phyloP scores from a whole-genome alignment of 352 stramenopile genomes.

The Hyaloperonospora arabidopsidis region DNA sequence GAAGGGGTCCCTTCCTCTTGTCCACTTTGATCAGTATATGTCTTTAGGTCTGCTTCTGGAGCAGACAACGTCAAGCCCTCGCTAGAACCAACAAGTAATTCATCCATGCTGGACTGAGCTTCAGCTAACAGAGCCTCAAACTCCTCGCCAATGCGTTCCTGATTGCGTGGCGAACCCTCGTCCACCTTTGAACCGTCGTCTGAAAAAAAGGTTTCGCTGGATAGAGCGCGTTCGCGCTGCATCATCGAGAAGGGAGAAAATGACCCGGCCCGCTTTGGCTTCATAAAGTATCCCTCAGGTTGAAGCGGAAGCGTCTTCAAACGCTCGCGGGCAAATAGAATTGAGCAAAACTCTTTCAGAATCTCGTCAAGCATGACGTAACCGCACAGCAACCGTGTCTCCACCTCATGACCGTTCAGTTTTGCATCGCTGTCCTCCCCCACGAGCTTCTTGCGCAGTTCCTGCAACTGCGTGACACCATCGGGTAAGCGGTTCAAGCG shows the following conservation, averaged over 20 bases:
- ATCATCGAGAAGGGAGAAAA: conserved; percentile 22
- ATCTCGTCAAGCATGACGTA: conserved; percentile 83
- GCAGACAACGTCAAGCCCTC: conserved; percentile 5
- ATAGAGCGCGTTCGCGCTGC: conserved; percentile 22
- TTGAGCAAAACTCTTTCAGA: conserved; percentile 76
- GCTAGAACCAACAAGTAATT: conserved; percentile 27
- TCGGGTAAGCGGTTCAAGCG: conserved; percentile 58
- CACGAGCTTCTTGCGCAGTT: conserved; percentile 57
- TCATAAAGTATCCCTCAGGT: conserved; percentile 77
- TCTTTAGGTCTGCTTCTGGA: conserved; percentile 24
- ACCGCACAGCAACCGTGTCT: conserved; percentile 56
- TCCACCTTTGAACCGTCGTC: conserved; percentile 36
- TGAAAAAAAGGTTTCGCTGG: conserved; percentile 38
- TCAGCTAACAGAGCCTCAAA: conserved; percentile 64
- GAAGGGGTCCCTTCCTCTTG: conserved; percentile 1
- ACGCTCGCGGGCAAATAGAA: conserved; percentile 69
- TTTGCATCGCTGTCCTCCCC: conserved; percentile 57
- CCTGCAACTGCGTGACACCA: conserved; percentile 32
- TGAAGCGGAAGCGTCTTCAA: conserved; percentile 68
- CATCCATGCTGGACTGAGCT: conserved; percentile 66
- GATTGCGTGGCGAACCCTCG: conserved; percentile 16
- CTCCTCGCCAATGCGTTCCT: conserved; percentile 50
- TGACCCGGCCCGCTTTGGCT: conserved; percentile 41
- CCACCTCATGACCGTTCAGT: conserved; percentile 54
- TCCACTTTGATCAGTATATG: conserved; percentile 30